Base-by-base conservation (phyloP, 495 filamentous ascomycete species). In the Neohortaea acidophila region DNA sequence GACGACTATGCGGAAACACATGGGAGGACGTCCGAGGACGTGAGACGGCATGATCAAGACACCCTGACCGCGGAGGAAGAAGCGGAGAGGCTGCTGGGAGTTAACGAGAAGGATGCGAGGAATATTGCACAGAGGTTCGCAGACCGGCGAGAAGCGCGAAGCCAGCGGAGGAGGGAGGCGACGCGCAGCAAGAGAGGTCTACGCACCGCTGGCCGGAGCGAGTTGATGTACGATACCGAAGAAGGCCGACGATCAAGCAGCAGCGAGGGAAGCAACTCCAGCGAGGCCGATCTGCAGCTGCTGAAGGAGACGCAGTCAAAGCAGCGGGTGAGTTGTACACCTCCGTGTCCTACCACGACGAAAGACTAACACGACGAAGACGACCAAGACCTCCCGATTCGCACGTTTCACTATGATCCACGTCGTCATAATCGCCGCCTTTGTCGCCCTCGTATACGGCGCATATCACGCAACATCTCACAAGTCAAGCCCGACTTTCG, bases 51-150 rank as follows among this genome's bases (percentile, higher is more conserved):
- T 55, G 85, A 91, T 51, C 68, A 72, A 32, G 66, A 75, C n/a
- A 76, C 93, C 0, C 56, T 94, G 42, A 69, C 79, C 29, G 82
- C 89, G 45, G 86, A 96, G 61, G 85, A 94, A 40, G 85, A 94
- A 52, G 63, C 79, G 32, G 86, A 91, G 51, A 72, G 78, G 44
- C 56, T 94, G 29, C 65, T 94, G 25, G 45, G 63, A 52, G 56
- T 4, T 24, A n/a, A 63, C 49, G 61, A 65, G 35, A 27, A 33
- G 21, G 26, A 20, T 2, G 8, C 27, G 18, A 2, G 67, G 57
- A 57, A 27, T 2, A 13, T 17, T 15, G 10, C 18, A 8, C 26
- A 21, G 12, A 42, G 4, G 28, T 5, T 9, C 66, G 15, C 55
- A 65, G 43, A 44, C 70, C 42, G 39, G 68, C 9, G 29, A 12